A percentile compares a stretch with the other conserved stretches of the same genome.
Evolutionary conservation across 2,329 filamentous ascomycete genomes (phyloP).

Genomic region (Capronia americana): DNA sequence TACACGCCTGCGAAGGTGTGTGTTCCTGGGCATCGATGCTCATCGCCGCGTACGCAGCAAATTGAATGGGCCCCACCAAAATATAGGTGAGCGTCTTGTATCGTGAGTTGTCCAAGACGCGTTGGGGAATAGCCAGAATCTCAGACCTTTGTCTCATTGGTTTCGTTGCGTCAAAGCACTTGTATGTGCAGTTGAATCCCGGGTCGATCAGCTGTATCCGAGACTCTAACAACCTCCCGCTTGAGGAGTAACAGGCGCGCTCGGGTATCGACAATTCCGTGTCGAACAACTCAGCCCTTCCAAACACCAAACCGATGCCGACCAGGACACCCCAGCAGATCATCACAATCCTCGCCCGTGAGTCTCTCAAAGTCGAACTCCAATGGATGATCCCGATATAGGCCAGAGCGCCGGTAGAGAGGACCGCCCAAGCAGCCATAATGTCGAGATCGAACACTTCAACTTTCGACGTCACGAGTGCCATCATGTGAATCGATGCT

Average conservation of each 20-base stretch:
- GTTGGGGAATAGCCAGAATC: constrained; percentile 38
- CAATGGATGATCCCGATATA: constrained; percentile 41
- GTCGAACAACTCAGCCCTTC: constrained; percentile 36
- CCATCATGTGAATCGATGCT: constrained; percentile 42
- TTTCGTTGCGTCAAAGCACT: constrained; percentile 39
- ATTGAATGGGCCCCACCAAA: constrained; percentile 38
- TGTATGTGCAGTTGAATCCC: constrained; percentile 42
- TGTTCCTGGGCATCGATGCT: constrained; percentile 35
- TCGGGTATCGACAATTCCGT: constrained; percentile 30
- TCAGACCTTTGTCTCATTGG: constrained; percentile 38
- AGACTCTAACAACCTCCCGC: constrained; percentile 37
- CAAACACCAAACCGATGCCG: constrained; percentile 37
- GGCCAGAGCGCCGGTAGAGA: constrained; percentile 39
- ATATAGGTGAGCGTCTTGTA: constrained; percentile 34
- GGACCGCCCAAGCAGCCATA: constrained; percentile 40
- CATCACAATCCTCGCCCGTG: constrained; percentile 37
- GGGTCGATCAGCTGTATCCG: constrained; percentile 33
- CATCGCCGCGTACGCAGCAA: constrained; percentile 40
- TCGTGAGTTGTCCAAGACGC: constrained; percentile 30
- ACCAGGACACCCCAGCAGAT: constrained; percentile 39
- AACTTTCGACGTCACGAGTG: constrained; percentile 36
- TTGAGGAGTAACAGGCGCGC: constrained; percentile 38
- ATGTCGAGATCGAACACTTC: constrained; percentile 41
- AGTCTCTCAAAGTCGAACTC: constrained; percentile 38
- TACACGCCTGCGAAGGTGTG: constrained; percentile 37